Evolutionary conservation across 768 basidiomycete genomes (phyloP).

Genomic region (Termitomyces eurrhizus): DNA sequence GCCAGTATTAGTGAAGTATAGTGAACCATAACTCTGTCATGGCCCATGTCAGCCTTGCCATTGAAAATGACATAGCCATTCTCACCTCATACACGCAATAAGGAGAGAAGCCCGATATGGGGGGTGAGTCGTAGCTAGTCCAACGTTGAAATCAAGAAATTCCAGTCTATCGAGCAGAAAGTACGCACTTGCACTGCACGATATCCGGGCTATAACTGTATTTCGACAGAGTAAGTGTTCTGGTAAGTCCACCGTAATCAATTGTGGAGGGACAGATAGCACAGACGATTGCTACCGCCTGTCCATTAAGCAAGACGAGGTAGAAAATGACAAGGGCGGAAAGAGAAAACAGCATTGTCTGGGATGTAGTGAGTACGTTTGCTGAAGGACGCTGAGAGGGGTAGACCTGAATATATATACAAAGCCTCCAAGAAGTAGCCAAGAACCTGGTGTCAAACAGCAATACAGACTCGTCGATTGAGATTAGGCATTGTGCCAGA

Average conservation of each 20-base stretch:
- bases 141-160: not conserved
- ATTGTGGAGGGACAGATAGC: slow-evolving; percentile 12
- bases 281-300: slow-evolving; percentile 9
- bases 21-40: slow-evolving; percentile 8
- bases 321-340: not conserved
- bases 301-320: not conserved
- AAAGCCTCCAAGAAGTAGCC: not conserved
- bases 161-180: not conserved
- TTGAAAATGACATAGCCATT: not conserved
- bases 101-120: slow-evolving; percentile 7
- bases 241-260: slow-evolving; percentile 4
- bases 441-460: no score
- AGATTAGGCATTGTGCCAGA: no score
- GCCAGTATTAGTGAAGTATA: slow-evolving; percentile 13
- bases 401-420: not conserved
- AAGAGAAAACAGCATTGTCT: slow-evolving; percentile 6
- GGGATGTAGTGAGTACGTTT: not conserved
- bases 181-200: slow-evolving; percentile 14
- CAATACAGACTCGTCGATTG: not conserved
- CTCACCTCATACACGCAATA: slow-evolving; percentile 5
- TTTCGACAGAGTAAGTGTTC: slow-evolving; percentile 10
- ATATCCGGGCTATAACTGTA: slow-evolving; percentile 2
- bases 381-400: not conserved
- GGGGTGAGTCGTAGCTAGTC: slow-evolving; percentile 2
- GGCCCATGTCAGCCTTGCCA: not conserved